Evolutionary conservation across 257 asterid species (phyloP).

Genomic region (Cordia subcordata): DNA sequence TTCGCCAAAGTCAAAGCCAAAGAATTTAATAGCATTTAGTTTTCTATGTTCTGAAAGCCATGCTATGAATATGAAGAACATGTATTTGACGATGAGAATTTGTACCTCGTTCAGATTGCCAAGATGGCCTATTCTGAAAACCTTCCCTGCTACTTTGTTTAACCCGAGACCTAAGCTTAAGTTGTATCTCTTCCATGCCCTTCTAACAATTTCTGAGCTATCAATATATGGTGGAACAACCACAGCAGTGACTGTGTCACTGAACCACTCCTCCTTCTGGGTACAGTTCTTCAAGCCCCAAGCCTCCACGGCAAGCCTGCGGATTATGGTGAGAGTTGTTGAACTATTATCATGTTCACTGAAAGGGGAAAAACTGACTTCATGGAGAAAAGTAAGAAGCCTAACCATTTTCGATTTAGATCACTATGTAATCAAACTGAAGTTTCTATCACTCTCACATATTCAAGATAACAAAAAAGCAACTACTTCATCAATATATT

Average conservation of each 20-base stretch:
- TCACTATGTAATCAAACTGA: no score
- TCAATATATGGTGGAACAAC: conserved; percentile 77
- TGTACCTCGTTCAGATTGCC: conserved; percentile 86
- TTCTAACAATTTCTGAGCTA: conserved; percentile 64
- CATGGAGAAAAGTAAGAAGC: no score
- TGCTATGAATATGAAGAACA: background rate
- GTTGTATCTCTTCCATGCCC: conserved; percentile 96
- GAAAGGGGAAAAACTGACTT: background rate
- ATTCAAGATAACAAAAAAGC: no score
- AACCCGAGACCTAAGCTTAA: conserved; percentile 94
- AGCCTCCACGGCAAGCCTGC: conserved; percentile 94
- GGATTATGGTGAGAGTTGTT: conserved; percentile 1
- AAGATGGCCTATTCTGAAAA: conserved; percentile 98
- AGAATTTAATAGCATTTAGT: background rate
- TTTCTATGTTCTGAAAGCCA: background rate
- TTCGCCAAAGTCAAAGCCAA: background rate
- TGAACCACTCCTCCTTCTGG: conserved; percentile 91
- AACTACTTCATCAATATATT: no score
- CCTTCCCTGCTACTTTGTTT: conserved; percentile 96
- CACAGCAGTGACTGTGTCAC: conserved; percentile 96
- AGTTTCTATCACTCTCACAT: no score
- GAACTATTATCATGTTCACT: background rate
- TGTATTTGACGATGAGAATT: background rate
- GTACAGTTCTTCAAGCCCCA: conserved; percentile 99
- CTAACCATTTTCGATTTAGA: no score